Evolutionary conservation across 2,329 filamentous ascomycete species (phyloP).

Genomic region (Cladophialophora psammophila): DNA sequence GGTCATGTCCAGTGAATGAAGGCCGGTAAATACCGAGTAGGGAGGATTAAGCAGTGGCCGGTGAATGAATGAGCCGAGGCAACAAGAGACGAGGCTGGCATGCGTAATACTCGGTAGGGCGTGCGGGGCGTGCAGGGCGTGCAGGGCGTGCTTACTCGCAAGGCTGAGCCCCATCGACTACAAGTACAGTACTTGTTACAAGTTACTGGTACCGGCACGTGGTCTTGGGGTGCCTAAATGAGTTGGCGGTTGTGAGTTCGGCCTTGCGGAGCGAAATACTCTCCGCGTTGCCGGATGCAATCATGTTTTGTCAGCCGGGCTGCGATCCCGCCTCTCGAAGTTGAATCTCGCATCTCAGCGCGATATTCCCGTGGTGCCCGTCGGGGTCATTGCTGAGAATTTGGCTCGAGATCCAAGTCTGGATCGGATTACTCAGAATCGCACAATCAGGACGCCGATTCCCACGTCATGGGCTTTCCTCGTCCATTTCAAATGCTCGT

Average conservation of each 20-base stretch:
- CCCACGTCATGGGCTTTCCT: background rate
- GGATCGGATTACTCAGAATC: constrained; percentile 1
- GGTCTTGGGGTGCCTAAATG: background rate
- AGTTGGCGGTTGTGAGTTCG: background rate
- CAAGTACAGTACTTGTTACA: too few species aligned
- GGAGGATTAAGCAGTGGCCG: too few species aligned
- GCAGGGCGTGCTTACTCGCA: background rate
- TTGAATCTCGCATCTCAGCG: background rate
- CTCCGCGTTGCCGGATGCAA: background rate
- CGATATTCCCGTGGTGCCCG: background rate
- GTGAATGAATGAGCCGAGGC: background rate
- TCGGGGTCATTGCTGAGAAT: background rate
- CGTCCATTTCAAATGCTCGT: constrained; percentile 4
- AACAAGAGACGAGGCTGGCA: background rate
- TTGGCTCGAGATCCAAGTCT: background rate
- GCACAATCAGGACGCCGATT: background rate
- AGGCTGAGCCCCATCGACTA: background rate
- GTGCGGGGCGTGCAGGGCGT: too few species aligned
- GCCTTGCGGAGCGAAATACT: constrained; percentile 2
- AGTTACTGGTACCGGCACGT: too few species aligned
- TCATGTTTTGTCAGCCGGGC: constrained; percentile 8
- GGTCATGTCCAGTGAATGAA: background rate
- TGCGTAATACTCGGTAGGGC: too few species aligned
- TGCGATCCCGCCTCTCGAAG: background rate
- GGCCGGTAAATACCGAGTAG: too few species aligned